Evolutionary conservation across 2,329 filamentous ascomycete species (phyloP).

Genomic region (Emmonsiellopsis sp.): DNA sequence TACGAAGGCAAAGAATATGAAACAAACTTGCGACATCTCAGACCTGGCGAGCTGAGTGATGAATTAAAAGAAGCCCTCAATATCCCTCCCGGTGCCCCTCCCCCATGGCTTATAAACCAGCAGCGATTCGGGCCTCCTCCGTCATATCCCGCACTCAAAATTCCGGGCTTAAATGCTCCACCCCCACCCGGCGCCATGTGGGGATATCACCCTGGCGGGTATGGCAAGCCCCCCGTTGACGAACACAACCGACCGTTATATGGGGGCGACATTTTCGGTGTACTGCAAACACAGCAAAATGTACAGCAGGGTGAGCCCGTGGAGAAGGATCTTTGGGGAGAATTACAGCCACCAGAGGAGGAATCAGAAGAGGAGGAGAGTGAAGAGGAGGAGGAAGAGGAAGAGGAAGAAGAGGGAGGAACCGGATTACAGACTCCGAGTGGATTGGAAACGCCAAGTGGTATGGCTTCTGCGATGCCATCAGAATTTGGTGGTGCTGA

Average conservation of each 20-base stretch:
- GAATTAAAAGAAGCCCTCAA: conserved; percentile 85
- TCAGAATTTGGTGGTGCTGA: conserved; percentile 70
- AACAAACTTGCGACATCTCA: conserved; percentile 82
- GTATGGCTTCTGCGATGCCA: conserved; percentile 69
- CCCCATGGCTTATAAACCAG: conserved; percentile 95
- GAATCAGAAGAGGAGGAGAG: conserved; percentile 59
- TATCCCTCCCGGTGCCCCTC: conserved; percentile 85
- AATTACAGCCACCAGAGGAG: conserved; percentile 71
- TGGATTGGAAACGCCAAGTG: conserved; percentile 72
- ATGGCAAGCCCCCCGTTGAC: conserved; percentile 90
- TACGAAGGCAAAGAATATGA: conserved; percentile 98
- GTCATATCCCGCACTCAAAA: conserved; percentile 89
- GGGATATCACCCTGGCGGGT: conserved; percentile 93
- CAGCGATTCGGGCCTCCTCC: conserved; percentile 89
- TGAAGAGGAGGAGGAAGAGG: conserved; percentile 65
- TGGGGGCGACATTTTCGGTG: conserved; percentile 89
- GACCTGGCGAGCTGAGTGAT: conserved; percentile 82
- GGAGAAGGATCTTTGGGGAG: conserved; percentile 85
- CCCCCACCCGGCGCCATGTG: conserved; percentile 81
- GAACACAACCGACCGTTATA: conserved; percentile 87
- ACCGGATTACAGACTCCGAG: conserved; percentile 64
- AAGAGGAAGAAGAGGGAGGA: conserved; percentile 51
- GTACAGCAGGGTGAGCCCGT: conserved; percentile 65
- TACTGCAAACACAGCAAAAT: conserved; percentile 54
- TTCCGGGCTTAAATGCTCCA: conserved; percentile 88